phyloP scores from a whole-genome alignment of 2,329 filamentous ascomycete genomes.

The Didymella lethalis region DNA sequence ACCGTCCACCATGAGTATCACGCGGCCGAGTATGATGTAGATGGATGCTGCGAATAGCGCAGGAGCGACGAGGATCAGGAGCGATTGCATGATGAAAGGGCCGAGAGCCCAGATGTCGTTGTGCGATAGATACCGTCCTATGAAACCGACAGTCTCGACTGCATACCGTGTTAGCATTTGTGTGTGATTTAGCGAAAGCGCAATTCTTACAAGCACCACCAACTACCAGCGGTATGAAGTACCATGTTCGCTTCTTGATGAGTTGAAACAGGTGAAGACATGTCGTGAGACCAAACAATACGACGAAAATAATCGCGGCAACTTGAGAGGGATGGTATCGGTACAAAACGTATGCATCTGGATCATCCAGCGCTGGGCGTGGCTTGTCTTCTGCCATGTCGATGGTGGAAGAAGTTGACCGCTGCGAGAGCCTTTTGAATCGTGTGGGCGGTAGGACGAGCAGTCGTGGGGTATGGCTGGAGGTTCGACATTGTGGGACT shows the following conservation, averaged over 20 bases:
- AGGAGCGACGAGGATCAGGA: slow-evolving; percentile 56
- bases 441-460: neutral
- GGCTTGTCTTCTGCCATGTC: slow-evolving; percentile 10
- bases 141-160: slow-evolving; percentile 61
- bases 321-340: slow-evolving; percentile 56
- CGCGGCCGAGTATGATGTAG: slow-evolving; percentile 59
- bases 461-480: neutral
- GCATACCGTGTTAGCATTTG: neutral
- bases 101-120: slow-evolving; percentile 16
- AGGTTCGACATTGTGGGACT: neutral
- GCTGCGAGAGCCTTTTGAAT: neutral
- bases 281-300: slow-evolving; percentile 57
- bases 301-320: slow-evolving; percentile 57
- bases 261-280: slow-evolving; percentile 54
- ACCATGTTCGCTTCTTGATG: slow-evolving; percentile 56
- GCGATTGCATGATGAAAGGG: slow-evolving; percentile 17
- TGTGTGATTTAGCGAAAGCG: too few species aligned
- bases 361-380: slow-evolving; percentile 28
- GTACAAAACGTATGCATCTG: slow-evolving; percentile 22
- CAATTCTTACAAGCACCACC: slow-evolving; percentile 58
- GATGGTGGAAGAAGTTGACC: neutral
- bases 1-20: slow-evolving; percentile 52
- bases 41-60: slow-evolving; percentile 59
- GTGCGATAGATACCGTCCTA: slow-evolving; percentile 37
- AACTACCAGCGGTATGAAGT: slow-evolving; percentile 60